Base-by-base conservation (phyloP, 352 stramenopile genomes). In the Phytophthora cryptogea region DNA sequence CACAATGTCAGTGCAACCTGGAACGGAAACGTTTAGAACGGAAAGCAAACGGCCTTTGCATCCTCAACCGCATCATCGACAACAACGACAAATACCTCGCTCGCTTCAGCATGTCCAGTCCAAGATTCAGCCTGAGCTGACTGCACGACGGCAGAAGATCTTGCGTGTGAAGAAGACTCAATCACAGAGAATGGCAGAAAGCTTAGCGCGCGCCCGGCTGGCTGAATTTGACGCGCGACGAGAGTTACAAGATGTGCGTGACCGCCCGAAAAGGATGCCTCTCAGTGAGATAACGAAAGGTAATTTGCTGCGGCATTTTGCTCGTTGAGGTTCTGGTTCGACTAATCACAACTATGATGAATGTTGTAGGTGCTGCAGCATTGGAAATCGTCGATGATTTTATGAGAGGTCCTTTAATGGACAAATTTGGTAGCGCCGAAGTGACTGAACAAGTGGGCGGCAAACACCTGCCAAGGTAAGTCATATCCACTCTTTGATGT, bases 311-410 rank as follows among this genome's bases (percentile, higher is more conserved):
- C 5, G 14, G 10, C 3, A 8, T 10, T 39, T 39, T 16, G 33
- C 11, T 16, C 33, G 32, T 20, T 23, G 16, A 33, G 40, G 17
- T 26, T 33, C 10, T 17, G 14, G 11, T 11, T 30, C 13, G 20
- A 39, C 33, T 49, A 31, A 17, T 30, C 8, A 35, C 20, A n/a
- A 23, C 4, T 42, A 4, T 35, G 5, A 16, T 61, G 37, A n/a
- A 10, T 57, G 41, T 39, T 8, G 26, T 45, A 92, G 85, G 85
- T 42, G 83, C 81, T 49, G 81, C 83, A 8, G 81, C 85, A 7
- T 61, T 92, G 17, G 83, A 94, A 68, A 94, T 94, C n/a, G 83
- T 82, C 3, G 78, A 92, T 47, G 64, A 81, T n/a, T 91, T 94
- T 20, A 83, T 90, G 23, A 82, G 72, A 28, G 86, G 82, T n/a